Base-by-base conservation (phyloP, 192 early-diverging fungal genomes). In the Rhizoclosmatium globosum region DNA sequence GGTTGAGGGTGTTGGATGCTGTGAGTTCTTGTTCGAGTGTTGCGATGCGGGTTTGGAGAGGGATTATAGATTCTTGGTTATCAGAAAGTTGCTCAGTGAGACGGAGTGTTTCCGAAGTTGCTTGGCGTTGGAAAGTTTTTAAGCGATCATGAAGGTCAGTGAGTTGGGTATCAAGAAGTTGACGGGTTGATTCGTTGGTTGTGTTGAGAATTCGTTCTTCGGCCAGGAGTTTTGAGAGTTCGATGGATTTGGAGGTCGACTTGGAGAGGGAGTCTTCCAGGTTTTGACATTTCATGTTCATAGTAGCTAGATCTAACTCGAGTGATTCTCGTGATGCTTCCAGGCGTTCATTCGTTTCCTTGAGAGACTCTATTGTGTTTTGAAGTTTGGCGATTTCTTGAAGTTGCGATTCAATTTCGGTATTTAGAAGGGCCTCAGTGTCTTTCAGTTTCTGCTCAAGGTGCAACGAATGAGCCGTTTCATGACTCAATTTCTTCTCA, bases 361-460 rank as follows among this genome's bases (percentile, higher is more conserved):
- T 13, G 17, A 53, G 50, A 13, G 50, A 53, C 0, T 7, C 17
- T 53, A 53, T 53, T 53, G 50, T 53, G 50, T 7, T 13, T 1
- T 53, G 50, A 17, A 53, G 50, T 53, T 7, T 17, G 17, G 6
- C 17, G 50, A 53, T 53, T 53, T 53, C 50, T 53, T 17, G 50
- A 13, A 13, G 9, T 7, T 53, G 50, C 31, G 31, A 31, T 50
- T 50, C 48, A 9, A 9, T 4, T 50, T 50, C 15, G 4, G 15
- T 15, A 50, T 9, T 50, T 9, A 15, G 15, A 15, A 50, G 4
- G 48, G 6, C 6, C 4, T 50, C 15, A 19, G 42, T 70, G 3
- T 46, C 53, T 48, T 68, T 65, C 41, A 73, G 72, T 19, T 78
- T 64, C 62, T 64, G 21, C 41, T 64, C 62, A 11, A 64, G 62